Evolutionary conservation across 169 alveolate species (phyloP).

Genomic region (Cryptosporidium xiaoi): DNA sequence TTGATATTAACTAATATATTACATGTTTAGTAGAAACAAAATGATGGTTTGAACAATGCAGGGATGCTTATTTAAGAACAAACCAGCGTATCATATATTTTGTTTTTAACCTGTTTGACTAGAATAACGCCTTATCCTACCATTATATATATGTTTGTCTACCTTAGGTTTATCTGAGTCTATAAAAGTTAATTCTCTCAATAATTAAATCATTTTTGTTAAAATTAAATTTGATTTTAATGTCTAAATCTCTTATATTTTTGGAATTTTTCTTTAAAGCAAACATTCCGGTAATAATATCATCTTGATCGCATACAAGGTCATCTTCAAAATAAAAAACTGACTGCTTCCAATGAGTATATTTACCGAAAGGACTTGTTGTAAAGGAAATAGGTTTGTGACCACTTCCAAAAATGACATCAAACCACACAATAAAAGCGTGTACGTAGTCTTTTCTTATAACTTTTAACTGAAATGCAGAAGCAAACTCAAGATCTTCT

Average conservation of each 20-base stretch:
- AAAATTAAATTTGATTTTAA: slow-evolving; percentile 83
- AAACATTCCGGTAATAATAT: slow-evolving; percentile 85
- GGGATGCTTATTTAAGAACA: no score
- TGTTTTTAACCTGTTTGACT: no score
- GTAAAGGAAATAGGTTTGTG: slow-evolving; percentile 88
- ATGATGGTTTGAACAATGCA: no score
- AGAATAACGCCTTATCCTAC: no score
- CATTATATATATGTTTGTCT: background rate
- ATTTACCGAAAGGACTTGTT: slow-evolving; percentile 87
- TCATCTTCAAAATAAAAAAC: slow-evolving; percentile 89
- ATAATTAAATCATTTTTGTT: background rate
- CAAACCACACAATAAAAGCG: slow-evolving; percentile 94
- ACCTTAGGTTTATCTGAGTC: slow-evolving; percentile 32
- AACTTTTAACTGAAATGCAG: slow-evolving; percentile 83
- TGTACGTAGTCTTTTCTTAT: slow-evolving; percentile 87
- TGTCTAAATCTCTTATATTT: slow-evolving; percentile 89
- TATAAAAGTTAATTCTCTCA: slow-evolving; percentile 44
- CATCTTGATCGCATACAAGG: slow-evolving; percentile 77
- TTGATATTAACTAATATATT: no score
- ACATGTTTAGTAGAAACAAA: no score
- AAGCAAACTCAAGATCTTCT: slow-evolving; percentile 91
- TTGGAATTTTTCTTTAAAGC: slow-evolving; percentile 86
- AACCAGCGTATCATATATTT: no score
- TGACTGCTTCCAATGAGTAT: slow-evolving; percentile 95
- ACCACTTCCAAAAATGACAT: slow-evolving; percentile 88